Base-by-base conservation (phyloP, 1,284 basidiomycete genomes). In the Boletus sp. region DNA sequence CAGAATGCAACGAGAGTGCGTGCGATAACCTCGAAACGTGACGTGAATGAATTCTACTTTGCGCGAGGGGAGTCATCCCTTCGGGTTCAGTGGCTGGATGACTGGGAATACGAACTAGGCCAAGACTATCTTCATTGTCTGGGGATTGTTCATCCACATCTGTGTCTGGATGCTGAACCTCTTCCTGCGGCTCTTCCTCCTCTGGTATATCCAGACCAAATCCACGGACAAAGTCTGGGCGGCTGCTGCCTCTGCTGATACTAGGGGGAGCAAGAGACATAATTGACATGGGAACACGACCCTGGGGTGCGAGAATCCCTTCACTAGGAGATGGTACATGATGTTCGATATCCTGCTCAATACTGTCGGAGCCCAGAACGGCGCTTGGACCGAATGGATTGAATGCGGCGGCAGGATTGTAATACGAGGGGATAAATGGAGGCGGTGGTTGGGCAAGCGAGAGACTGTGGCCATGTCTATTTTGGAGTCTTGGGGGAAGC, bases 121-220 rank as follows among this genome's bases (percentile, higher is more conserved):
- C 56, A 46, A 60, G 58, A 21, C 50, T 67, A 33, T 74, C 68
- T 16, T 63, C 64, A 21, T 70, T 64, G 33, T 72, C 67, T 48
- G 71, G 74, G 25, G 68, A 64, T 23, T 65, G 69, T 30, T 70
- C 73, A 21, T 72, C 69, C 28, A 69, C 64, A 11, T 74, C 75
- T 19, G 67, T 67, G 23, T 64, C 58, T 17, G 49, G 52, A 5
- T 69, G 68, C 3, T 68, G 71, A 19, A 72, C 77, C 40, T 76
- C 78, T 6, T 81, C 80, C 46, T 74, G 75, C 30, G 81, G 80
- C 55, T 81, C 81, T 27, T 71, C 74, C 68, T 91, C 90, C 66
- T 90, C 87, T 7, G 89, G 87, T 60, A 87, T 85, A 65, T 93
- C 89, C 52, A 93, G 69, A 4, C 91, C 90, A 73, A 93, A 93